A percentile compares a stretch with the other conserved stretches of the same genome.
Evolutionary conservation across 2,329 filamentous ascomycete species (phyloP).

Genomic region (Sclerotinia minor): DNA sequence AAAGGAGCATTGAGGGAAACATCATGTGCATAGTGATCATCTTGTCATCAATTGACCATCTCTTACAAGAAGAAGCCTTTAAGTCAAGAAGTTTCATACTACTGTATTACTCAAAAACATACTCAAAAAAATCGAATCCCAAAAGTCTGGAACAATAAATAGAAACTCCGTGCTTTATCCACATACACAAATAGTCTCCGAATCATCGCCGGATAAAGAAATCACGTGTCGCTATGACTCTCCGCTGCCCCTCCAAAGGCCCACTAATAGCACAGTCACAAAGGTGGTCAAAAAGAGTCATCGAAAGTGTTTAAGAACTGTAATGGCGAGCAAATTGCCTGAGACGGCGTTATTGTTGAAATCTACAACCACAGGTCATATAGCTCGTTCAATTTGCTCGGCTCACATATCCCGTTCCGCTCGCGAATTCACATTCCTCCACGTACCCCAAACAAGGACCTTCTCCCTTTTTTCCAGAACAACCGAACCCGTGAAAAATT

Average conservation of each 20-base stretch:
- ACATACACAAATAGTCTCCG: background rate
- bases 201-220: conserved; percentile 10
- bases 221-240: conserved; percentile 12
- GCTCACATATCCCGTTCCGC: background rate
- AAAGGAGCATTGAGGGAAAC: background rate
- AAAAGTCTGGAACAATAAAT: conserved; percentile 1
- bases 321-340: conserved; percentile 18
- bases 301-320: background rate
- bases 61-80: background rate
- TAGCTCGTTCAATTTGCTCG: background rate
- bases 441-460: background rate
- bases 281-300: conserved; percentile 15
- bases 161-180: background rate
- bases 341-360: conserved; percentile 4
- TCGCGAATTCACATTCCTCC: background rate
- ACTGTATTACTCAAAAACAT: background rate
- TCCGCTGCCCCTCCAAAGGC: background rate
- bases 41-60: background rate
- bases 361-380: background rate
- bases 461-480: conserved; percentile 16
- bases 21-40: background rate
- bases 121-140: too few species aligned
- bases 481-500: conserved; percentile 15
- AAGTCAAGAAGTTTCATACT: background rate
- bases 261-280: conserved; percentile 8